Base-by-base conservation (phyloP, 306 rosid species). In the Begonia peltatifolia region DNA sequence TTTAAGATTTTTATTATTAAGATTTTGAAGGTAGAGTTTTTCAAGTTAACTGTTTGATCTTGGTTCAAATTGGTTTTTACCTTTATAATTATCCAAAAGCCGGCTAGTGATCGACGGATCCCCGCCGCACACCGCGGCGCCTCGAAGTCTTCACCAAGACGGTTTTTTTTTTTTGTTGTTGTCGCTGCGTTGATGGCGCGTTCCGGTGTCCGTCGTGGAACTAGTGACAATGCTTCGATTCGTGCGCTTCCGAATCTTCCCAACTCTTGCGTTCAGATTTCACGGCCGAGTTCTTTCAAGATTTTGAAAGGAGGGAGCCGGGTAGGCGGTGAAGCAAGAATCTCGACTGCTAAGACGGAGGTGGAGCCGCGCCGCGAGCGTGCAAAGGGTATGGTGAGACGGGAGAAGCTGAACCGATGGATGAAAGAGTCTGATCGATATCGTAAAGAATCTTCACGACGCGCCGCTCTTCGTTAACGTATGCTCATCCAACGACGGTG, bases 361-460 rank as follows among this genome's bases (percentile, higher is more conserved):
- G 18, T 52, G 14, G 43, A 18, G 50, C 42, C 65, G 42, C 30
- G 38, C 22, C 20, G 11, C 11, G 11, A 50, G 25, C 18, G 14
- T 43, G 42, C 10, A 41, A 22, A 35, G 55, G 12, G 43, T 3
- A 6, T 12, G 13, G 14, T 12, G 0, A 15, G 41, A 11, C 10
- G 52, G 14, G 57, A 61, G 7, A 61, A 42, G 12, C 10, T 61
- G 3, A 57, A 52, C 7, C 18, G 22, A 60, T 60, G 64, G 64
- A 61, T 61, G 65, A 61, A 52, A 57, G 43, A 52, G 10, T 49
- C 47, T 15, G 6, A 54, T 59, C 13, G 56, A 49, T 5, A 41
- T 61, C 46, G 65, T 61, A 14, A 61, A 52, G 52, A 61, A 61
- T 61, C 57, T 60, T 18, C 55, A 16, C 15, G 9, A 38, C 13